Evolutionary conservation across 495 filamentous ascomycete species (phyloP).

Genomic region (Elasticomyces elasticus): DNA sequence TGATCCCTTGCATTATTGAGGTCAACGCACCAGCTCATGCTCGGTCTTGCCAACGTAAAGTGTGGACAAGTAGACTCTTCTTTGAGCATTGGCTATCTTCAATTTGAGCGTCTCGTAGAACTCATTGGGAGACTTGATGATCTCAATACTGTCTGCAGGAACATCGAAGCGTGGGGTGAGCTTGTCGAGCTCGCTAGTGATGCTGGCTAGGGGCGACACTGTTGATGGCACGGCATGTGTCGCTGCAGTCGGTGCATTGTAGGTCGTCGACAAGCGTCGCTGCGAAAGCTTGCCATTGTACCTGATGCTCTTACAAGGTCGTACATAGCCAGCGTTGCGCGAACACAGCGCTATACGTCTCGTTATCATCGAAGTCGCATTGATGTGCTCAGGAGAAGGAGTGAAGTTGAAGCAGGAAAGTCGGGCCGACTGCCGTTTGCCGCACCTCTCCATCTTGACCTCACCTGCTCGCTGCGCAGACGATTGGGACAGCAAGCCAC

Average conservation of each 20-base stretch:
- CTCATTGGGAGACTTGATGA: conserved; percentile 65
- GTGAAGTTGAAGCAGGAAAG: not conserved
- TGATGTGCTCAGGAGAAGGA: not conserved
- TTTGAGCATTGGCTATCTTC: conserved; percentile 70
- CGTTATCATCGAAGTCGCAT: conserved; percentile 14
- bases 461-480: not conserved
- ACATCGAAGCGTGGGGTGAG: conserved; percentile 85
- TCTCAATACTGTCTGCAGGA: conserved; percentile 64
- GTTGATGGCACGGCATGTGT: conserved; percentile 18
- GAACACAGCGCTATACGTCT: conserved; percentile 8
- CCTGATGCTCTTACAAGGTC: not conserved
- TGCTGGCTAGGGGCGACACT: conserved; percentile 48
- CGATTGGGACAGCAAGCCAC: conserved; percentile 24
- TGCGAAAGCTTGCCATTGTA: conserved; percentile 7
- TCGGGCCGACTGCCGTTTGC: not conserved
- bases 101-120: conserved; percentile 84
- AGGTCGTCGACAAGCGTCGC: conserved; percentile 23
- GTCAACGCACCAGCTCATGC: conserved; percentile 58
- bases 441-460: not conserved
- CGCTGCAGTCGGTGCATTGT: conserved; percentile 7
- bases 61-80: conserved; percentile 81
- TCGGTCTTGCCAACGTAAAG: conserved; percentile 94
- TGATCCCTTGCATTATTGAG: not conserved
- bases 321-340: not conserved
- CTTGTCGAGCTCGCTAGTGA: conserved; percentile 74